Conservation (phyloP, 176 grass and related monocot species). For the Oryza coarctata region DNA sequence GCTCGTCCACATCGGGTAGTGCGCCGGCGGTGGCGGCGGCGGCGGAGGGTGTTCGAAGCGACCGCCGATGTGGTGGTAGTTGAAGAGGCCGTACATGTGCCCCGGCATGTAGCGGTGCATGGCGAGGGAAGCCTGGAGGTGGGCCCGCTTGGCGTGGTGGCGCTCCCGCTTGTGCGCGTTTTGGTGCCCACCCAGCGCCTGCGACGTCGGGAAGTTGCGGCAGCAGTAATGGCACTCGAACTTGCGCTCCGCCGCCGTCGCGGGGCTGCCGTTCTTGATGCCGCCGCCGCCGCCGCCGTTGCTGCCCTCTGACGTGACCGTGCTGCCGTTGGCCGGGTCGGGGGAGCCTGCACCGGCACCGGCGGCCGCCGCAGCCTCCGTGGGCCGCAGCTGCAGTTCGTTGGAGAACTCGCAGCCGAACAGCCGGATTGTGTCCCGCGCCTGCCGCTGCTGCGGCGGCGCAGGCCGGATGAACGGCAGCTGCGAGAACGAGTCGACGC, state of each 20-base stretch:
- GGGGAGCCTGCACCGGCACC: background rate
- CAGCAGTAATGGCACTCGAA: slow-evolving; percentile 99
- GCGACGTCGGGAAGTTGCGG: slow-evolving; percentile 98
- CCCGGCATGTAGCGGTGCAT: slow-evolving; percentile 69
- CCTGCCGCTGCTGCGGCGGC: background rate
- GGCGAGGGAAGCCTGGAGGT: slow-evolving; percentile 77
- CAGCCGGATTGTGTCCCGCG: slow-evolving; percentile 66
- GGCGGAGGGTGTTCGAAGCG: slow-evolving; percentile 29
- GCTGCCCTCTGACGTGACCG: slow-evolving; percentile 36
- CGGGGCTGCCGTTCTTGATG: background rate
- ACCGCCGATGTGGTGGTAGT: slow-evolving; percentile 62
- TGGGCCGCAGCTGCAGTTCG: slow-evolving; percentile 20
- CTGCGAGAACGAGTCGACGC: slow-evolving; percentile 87
- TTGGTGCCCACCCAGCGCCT: slow-evolving; percentile 96
- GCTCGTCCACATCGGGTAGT: slow-evolving; percentile 70
- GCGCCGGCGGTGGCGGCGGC: slow-evolving; percentile 41
- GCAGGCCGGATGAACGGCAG: slow-evolving; percentile 67
- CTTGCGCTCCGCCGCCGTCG: slow-evolving; percentile 49
- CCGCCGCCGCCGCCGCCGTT: background rate
- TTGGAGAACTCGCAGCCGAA: slow-evolving; percentile 88
- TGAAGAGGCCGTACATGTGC: slow-evolving; percentile 69
- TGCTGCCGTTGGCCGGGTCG: slow-evolving; percentile 34
- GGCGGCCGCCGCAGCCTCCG: background rate
- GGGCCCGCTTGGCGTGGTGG: slow-evolving; percentile 92
- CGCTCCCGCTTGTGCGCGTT: slow-evolving; percentile 99